Evolutionary conservation across 176 grass and related monocot genomes (phyloP), one percentile per base, ranked within the genome.

Genomic region (Chrysopogon serrulatus): DNA sequence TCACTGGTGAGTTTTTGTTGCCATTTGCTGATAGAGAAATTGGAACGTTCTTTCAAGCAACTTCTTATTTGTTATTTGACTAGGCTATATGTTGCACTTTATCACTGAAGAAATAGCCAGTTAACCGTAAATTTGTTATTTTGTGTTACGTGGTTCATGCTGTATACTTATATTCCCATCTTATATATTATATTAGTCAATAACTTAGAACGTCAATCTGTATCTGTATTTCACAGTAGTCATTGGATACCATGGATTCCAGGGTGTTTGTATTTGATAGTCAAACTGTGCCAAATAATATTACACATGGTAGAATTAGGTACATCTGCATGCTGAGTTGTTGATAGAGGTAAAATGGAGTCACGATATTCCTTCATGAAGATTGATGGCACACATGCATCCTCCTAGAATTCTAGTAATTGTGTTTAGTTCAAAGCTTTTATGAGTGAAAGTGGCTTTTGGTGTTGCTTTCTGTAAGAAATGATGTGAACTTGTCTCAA

Each of bases 1-100:
- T 88, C 90, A 51, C 43, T 99, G 78, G 97, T 96, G 85, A 89
- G 91, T 73, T 82, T 17, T 74, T 74, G 33, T 81, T 87, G 40
- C 23, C 44, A 62, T 87, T 24, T 80, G 32, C 13, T 57, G 40
- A 60, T 27, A 53, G 24, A 85, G 62, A 69, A 53, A 71, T 71
- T 24, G 44, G 36, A 18, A 83, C 61, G 59, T 77, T 65, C 14
- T 10, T 40, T n/a, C 2, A 7, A 33, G n/a, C 48, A 64, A 13
- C 27, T 60, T 74, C 39, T 26, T 39, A 27, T 84, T 66, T 85
- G 37, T 79, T 81, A 61, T 87, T 54, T 57, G 61, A 57, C 42
- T 77, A 83, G 82, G 59, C 27, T 60, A 60, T 47, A 59, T 75
- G 67, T 68, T 62, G 54, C 18, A 65, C 59, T 33, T 47, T 65